A percentile compares a stretch with the other conserved stretches of the same genome.
phyloP scores from a whole-genome alignment of 805 yeast species.

The Ogataea allantospora region DNA sequence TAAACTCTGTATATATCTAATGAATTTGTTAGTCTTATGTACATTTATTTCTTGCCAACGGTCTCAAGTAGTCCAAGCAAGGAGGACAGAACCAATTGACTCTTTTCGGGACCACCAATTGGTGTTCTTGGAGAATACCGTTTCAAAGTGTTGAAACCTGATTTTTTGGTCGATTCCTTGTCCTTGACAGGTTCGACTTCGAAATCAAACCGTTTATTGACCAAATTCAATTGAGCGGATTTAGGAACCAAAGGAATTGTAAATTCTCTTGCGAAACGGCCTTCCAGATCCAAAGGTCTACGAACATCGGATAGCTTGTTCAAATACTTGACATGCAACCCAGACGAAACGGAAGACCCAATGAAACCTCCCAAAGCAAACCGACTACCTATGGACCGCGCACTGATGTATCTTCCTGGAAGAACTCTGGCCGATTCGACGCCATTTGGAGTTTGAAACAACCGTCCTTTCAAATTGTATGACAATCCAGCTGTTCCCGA shows the following conservation, averaged over 20 bases:
- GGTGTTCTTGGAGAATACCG: slow-evolving; percentile 23
- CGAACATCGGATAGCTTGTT: slow-evolving; percentile 17
- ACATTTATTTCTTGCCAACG: slow-evolving; percentile 15
- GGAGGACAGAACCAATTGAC: slow-evolving; percentile 22
- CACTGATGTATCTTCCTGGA: slow-evolving; percentile 64
- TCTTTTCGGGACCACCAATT: slow-evolving; percentile 21
- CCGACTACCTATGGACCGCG: slow-evolving; percentile 38
- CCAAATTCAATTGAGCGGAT: slow-evolving; percentile 26
- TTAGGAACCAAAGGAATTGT: slow-evolving; percentile 29
- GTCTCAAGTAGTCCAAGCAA: slow-evolving; percentile 24
- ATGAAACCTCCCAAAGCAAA: slow-evolving; percentile 59
- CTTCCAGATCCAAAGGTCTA: slow-evolving; percentile 25
- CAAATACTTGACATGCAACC: slow-evolving; percentile 25
- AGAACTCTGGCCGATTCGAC: slow-evolving; percentile 48
- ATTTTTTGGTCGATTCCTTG: slow-evolving; percentile 5
- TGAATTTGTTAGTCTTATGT: slow-evolving; percentile 4
- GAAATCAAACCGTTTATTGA: slow-evolving; percentile 22
- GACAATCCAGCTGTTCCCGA: slow-evolving; percentile 78
- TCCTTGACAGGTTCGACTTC: slow-evolving; percentile 27
- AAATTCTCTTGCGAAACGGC: slow-evolving; percentile 31
- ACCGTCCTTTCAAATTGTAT: slow-evolving; percentile 65
- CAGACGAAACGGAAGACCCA: slow-evolving; percentile 26
- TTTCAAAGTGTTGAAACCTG: slow-evolving; percentile 17
- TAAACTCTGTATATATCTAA: slow-evolving; percentile 3
- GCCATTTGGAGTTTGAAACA: slow-evolving; percentile 71